These are phyloP conservation scores for Phytophthora sp. DNA, from an alignment of 352 stramenopile genomes.

Conservation along the genomic window DNA sequence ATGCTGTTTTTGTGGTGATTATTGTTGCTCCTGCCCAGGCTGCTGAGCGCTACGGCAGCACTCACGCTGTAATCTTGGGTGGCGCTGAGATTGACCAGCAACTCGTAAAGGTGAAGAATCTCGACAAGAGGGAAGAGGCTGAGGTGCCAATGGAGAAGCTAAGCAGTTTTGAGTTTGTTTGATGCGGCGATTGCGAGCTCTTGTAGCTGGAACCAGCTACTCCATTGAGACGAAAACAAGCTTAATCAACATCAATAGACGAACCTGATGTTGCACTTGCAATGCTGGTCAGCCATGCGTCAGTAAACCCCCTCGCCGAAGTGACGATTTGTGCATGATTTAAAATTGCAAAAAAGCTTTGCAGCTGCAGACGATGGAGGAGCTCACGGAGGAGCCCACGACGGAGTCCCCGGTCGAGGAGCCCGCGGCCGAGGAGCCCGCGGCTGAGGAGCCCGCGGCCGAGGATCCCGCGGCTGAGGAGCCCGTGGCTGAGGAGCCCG, in stretches of 20 bases:
- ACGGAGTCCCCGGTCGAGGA: not conserved
- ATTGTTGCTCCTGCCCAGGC: slow-evolving; percentile 30
- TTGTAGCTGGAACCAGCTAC: not conserved
- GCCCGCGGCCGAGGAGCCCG: too few species aligned
- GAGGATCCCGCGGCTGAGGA: not conserved
- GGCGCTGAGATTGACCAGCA: slow-evolving; percentile 67
- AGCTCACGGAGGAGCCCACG: too few species aligned
- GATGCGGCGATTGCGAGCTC: not conserved
- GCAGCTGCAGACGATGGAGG: slow-evolving; percentile 1
- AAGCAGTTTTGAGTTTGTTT: slow-evolving; percentile 33
- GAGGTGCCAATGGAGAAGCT: slow-evolving; percentile 46
- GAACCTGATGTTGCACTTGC: not conserved
- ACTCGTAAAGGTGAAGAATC: slow-evolving; percentile 81
- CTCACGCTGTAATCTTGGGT: slow-evolving; percentile 78
- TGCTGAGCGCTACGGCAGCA: slow-evolving; percentile 72
- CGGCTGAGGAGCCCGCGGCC: too few species aligned
- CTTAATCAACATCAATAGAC: not conserved
- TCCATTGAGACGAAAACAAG: not conserved
- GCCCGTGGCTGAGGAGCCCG: slow-evolving; percentile 3
- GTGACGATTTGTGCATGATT: slow-evolving; percentile 8
- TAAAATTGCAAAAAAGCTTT: slow-evolving; percentile 8
- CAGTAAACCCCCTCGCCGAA: too few species aligned
- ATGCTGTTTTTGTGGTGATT: not conserved
- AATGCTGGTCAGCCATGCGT: too few species aligned
- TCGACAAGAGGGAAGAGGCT: slow-evolving; percentile 60